Evolutionary conservation across 768 basidiomycete species (phyloP).

Genomic region (Tremella mesenterica): DNA sequence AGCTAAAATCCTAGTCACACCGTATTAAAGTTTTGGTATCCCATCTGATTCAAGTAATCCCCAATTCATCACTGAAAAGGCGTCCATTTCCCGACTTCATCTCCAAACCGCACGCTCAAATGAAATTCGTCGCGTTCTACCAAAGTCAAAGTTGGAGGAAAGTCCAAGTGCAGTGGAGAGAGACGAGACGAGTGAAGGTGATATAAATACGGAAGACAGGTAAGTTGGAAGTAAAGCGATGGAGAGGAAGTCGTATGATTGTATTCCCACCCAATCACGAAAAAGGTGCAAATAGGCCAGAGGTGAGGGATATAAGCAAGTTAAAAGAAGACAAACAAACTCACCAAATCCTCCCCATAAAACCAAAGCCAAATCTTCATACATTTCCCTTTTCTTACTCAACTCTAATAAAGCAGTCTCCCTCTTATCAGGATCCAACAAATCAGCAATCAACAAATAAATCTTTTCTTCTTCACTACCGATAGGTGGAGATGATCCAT

Average conservation of each 20-base stretch:
- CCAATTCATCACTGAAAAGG: too few species aligned
- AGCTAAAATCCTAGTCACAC: too few species aligned
- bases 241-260: background rate
- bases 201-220: background rate
- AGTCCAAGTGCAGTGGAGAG: too few species aligned
- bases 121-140: too few species aligned
- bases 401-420: conserved; percentile 87
- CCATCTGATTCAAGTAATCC: too few species aligned
- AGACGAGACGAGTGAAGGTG: background rate
- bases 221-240: background rate
- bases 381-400: conserved; percentile 98
- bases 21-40: too few species aligned
- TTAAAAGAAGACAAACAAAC: conserved; percentile 19
- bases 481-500: conserved; percentile 32
- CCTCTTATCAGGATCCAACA: conserved; percentile 54
- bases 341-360: conserved; percentile 97
- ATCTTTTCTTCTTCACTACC: conserved; percentile 67
- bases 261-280: background rate
- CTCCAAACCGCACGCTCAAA: background rate
- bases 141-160: too few species aligned
- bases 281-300: background rate
- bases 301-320: background rate
- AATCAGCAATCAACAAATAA: conserved; percentile 63
- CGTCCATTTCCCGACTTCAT: background rate
- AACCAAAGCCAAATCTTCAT: conserved; percentile 93